Evolutionary conservation across 306 rosid species (phyloP).

Genomic region (Cicer yamashitae): DNA sequence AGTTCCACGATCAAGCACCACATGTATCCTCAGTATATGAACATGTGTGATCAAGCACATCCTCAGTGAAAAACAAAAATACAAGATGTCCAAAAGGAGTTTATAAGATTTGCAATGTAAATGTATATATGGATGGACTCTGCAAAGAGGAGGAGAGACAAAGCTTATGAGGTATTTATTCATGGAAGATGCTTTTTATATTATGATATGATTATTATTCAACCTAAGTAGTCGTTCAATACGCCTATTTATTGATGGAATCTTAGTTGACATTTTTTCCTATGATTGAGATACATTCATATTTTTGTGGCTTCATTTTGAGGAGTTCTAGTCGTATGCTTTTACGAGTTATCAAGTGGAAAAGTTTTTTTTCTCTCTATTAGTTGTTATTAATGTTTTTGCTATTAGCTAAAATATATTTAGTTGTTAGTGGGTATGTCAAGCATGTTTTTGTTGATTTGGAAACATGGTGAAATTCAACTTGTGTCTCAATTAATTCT

Average conservation of each 20-base stretch:
- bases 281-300: background rate
- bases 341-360: background rate
- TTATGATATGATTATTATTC: background rate
- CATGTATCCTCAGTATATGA: no score
- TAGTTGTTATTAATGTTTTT: background rate
- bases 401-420: conserved; percentile 14
- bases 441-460: background rate
- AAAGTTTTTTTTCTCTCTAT: background rate
- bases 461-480: conserved; percentile 22
- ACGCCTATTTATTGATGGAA: background rate
- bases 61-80: no score
- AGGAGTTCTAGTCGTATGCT: background rate
- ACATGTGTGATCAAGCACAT: no score
- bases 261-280: background rate
- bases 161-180: no score
- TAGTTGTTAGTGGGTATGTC: background rate
- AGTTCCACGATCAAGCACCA: no score
- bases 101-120: no score
- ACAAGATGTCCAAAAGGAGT: no score
- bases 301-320: background rate
- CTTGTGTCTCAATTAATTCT: background rate
- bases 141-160: no score
- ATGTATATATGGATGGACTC: no score
- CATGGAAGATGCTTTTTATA: background rate
- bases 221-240: background rate